Evolutionary conservation across 2,329 filamentous ascomycete genomes (phyloP).

Genomic region (Berkeleyomyces basicola): DNA sequence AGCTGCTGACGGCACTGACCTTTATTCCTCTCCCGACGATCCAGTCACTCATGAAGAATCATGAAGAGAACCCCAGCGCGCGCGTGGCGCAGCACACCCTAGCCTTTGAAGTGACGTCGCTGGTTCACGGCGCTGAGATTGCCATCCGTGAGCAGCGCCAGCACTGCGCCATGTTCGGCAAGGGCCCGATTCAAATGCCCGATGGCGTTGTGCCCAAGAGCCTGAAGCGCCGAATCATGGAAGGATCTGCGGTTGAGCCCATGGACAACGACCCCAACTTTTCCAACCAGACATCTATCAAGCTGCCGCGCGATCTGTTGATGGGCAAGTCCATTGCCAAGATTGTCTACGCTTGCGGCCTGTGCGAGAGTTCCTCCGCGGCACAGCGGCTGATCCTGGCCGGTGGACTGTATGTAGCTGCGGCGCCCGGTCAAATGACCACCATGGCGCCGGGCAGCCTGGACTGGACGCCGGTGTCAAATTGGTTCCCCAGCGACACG

Average conservation of each 20-base stretch:
- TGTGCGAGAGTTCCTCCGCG: slow-evolving; percentile 38
- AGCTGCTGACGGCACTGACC: slow-evolving; percentile 75
- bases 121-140: slow-evolving; percentile 55
- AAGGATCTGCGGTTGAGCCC: slow-evolving; percentile 6
- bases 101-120: slow-evolving; percentile 62
- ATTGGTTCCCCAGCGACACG: slow-evolving; percentile 40
- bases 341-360: slow-evolving; percentile 42
- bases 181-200: slow-evolving; percentile 12
- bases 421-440: slow-evolving; percentile 26
- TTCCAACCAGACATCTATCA: slow-evolving; percentile 35
- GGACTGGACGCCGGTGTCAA: slow-evolving; percentile 44
- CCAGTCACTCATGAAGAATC: slow-evolving; percentile 46
- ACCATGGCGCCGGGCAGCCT: slow-evolving; percentile 33
- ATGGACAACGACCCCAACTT: slow-evolving; percentile 25
- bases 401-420: slow-evolving; percentile 45
- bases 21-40: slow-evolving; percentile 66
- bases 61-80: slow-evolving; percentile 49
- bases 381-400: slow-evolving; percentile 39
- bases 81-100: slow-evolving; percentile 69
- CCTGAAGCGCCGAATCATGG: slow-evolving; percentile 10
- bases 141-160: slow-evolving; percentile 45
- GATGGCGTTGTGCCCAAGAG: slow-evolving; percentile 9
- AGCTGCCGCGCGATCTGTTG: slow-evolving; percentile 42
- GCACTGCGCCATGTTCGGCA: slow-evolving; percentile 35
- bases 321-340: slow-evolving; percentile 36